Evolutionary conservation across 2,329 filamentous ascomycete genomes (phyloP), one percentile per base, ranked within the genome.

Genomic region (Penicillium sp.): DNA sequence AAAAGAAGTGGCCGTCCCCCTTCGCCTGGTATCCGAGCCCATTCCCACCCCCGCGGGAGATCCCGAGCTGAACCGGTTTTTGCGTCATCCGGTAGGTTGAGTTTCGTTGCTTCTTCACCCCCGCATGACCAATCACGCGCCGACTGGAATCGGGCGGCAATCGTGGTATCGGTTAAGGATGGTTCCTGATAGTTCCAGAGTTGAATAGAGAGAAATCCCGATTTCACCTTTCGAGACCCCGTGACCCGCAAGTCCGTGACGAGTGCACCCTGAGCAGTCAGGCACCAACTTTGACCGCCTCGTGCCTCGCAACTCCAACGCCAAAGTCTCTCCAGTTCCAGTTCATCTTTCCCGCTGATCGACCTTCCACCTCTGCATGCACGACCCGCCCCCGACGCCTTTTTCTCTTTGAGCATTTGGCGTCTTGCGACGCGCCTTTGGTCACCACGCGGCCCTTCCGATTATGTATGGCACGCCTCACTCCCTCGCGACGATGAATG

Each of bases 401-500:
- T 15, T 22, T 16, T 22, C 16, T 26, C 23, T 18, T 18, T 13
- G 52, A 44, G 18, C 18, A 5, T 22, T 9, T 22, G 18, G 18
- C 18, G 18, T 22, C 44, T 42, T 43, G 46, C 47, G 52, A 60
- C 59, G 58, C 59, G 59, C 55, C 50, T 50, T 50, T 52, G 50
- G 47, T 52, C 55, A 56, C 59, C 51, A 49, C 13, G 43, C 52
- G 47, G 50, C 32, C 45, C 47, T 44, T 54, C 56, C 46, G 56
- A 56, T 55, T 55, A 71, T 72, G 65, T 72, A 72, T 61, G 64
- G 66, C 57, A 61, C 67, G 37, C 58, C 66, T 51, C 66, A 68
- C 45, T 61, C 66, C 33, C 55, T 63, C 72, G 74, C 77, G 67
- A 75, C 80, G 66, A 82, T 82, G 73, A 82, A 81, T 73, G 79